Base-by-base conservation (phyloP, 768 basidiomycete genomes). In the Rubroboletus pulcherrimus region DNA sequence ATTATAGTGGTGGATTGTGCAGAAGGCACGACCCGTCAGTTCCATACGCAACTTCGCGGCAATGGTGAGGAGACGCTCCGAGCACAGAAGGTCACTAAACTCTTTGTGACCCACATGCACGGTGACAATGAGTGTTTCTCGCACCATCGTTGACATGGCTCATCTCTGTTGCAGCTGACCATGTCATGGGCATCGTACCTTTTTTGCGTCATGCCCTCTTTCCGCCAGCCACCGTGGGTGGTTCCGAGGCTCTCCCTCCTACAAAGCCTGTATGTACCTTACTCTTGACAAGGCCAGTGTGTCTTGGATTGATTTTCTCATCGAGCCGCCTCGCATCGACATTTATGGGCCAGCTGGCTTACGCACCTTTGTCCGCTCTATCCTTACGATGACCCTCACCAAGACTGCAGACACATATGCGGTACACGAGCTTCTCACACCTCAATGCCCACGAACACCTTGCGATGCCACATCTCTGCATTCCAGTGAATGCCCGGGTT, bases 41-140 rank as follows among this genome's bases (percentile, higher is more conserved):
- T 91, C 59, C 71, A 74, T 17, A 70, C 73, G 5, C 84, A 87
- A 55, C 82, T 84, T n/a, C 63, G 58, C 45, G 52, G 61, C 33
- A 56, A 63, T 62, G 58, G 58, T 40, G 52, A 69, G 58, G 46
- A 62, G 64, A 39, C 62, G 47, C 63, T 84, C 53, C 78, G 75
- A 62, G 63, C 77, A 17, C 75, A 66, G 35, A 80, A 73, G 54
- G 75, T 93, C 30, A 71, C 72, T 3, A 89, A 86, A 64, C 79
- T 94, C 42, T 92, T 93, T 68, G 77, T 93, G 49, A 93, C 91
- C 2, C 92, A 93, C 62, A 85, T 92, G 82, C 91, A 93, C 64
- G 82, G 91, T 85, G 15, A 60, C 11, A n/a, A 38, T 12, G 14
- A 8, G 8, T 3, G 15, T 31, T 40, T 40, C 15, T 40, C 33